Percentiles rank a stretch among this genome's conserved stretches.
Evolutionary conservation across 441 rosid genomes (phyloP).

Genomic region (Viola pubescens): DNA sequence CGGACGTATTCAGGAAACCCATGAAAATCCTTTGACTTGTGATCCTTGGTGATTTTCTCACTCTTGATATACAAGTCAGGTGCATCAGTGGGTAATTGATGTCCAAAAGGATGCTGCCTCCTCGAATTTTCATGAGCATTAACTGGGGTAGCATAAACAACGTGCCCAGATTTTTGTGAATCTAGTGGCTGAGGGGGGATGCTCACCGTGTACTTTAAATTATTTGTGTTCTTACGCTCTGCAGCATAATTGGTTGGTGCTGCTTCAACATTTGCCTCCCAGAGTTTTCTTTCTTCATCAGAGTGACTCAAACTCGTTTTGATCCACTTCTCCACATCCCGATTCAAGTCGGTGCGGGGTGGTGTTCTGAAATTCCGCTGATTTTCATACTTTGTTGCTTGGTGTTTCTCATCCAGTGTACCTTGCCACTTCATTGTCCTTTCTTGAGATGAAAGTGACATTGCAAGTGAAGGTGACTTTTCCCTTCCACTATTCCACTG

Average conservation of each 20-base stretch:
- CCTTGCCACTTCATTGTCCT: conserved; percentile 18
- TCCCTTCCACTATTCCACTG: conserved; percentile 32
- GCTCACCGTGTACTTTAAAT: conserved; percentile 23
- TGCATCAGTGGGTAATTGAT: conserved; percentile 21
- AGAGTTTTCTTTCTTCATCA: conserved; percentile 22
- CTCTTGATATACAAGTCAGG: conserved; percentile 24
- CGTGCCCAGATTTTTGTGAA: conserved; percentile 28
- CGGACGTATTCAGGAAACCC: conserved; percentile 18
- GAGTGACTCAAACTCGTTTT: conserved; percentile 18
- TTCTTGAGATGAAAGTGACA: conserved; percentile 28
- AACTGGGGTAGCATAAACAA: conserved; percentile 28
- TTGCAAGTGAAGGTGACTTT: conserved; percentile 31
- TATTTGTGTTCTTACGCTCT: conserved; percentile 18
- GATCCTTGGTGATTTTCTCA: conserved; percentile 21
- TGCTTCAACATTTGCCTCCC: conserved; percentile 21
- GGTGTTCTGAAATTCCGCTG: conserved; percentile 20
- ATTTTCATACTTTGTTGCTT: conserved; percentile 18
- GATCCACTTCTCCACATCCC: conserved; percentile 22
- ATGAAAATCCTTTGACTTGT: conserved; percentile 15
- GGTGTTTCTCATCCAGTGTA: conserved; percentile 16
- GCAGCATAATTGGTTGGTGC: conserved; percentile 5
- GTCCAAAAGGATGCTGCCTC: conserved; percentile 21
- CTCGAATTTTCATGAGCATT: conserved; percentile 21
- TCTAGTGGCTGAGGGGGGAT: conserved; percentile 20
- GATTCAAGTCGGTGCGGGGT: conserved; percentile 20